Evolutionary conservation across 1,284 basidiomycete genomes (phyloP).

Genomic region (Trametes polyzona): DNA sequence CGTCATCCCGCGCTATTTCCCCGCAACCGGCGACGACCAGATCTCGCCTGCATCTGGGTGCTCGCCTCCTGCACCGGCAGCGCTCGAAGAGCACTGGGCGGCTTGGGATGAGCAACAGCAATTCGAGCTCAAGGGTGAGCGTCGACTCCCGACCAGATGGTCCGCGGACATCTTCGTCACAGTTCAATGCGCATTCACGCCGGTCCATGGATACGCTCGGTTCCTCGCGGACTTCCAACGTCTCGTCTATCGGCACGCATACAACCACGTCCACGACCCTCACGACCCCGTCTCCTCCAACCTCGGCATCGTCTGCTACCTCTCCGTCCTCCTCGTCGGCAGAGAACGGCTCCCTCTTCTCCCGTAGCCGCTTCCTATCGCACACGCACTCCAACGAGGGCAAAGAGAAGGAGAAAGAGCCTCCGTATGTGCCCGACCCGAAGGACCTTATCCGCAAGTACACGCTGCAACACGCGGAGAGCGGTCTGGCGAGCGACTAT

Average conservation of each 20-base stretch:
- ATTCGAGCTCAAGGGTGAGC: conserved; percentile 29
- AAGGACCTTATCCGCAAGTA: conserved; percentile 66
- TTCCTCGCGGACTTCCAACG: conserved; percentile 25
- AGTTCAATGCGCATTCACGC: conserved; percentile 13
- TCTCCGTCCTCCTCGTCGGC: background rate
- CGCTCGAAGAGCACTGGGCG: conserved; percentile 22
- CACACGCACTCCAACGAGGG: conserved; percentile 11
- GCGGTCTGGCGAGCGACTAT: conserved; percentile 95
- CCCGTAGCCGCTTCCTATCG: conserved; percentile 23
- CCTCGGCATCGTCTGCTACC: conserved; percentile 11
- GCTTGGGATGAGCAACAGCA: conserved; percentile 11
- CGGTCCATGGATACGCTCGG: conserved; percentile 30
- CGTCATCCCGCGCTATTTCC: background rate
- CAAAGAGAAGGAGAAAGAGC: conserved; percentile 18
- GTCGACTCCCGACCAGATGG: conserved; percentile 25
- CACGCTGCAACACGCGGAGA: conserved; percentile 89
- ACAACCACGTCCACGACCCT: conserved; percentile 26
- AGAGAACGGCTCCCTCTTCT: conserved; percentile 22
- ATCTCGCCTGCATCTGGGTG: conserved; percentile 30
- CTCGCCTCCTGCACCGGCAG: conserved; percentile 33
- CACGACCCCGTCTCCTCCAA: conserved; percentile 15
- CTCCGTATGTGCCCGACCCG: conserved; percentile 44
- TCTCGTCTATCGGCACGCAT: conserved; percentile 16
- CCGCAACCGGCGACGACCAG: conserved; percentile 22
- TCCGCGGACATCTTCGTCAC: conserved; percentile 20